Evolutionary conservation across 768 basidiomycete genomes (phyloP), one percentile per base, ranked within the genome.

Genomic region (Xerocomellus intermedius): DNA sequence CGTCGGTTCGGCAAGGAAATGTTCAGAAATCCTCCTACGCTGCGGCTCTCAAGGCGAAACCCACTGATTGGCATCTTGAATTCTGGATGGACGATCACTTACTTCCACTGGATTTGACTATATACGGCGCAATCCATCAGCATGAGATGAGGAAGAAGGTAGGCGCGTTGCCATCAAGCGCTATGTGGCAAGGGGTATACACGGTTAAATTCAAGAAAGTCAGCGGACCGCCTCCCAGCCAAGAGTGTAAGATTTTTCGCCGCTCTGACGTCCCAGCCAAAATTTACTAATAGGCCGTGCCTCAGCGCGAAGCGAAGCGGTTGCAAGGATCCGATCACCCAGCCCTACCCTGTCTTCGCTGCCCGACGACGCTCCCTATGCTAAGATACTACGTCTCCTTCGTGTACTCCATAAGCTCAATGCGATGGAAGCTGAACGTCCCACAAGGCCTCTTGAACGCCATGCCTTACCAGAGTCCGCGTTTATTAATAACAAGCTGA

Each of bases 401-500:
- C 86, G 93, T 21, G 91, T 95, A 4, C 73, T 99, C 19, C 87
- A 92, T 68, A 86, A 85, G 63, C 73, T 98, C 46, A 95, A 94
- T 59, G 79, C 83, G 0, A 74, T 84, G n/a, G 86, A 89, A 64
- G 72, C 75, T 9, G 89, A 90, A 67, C 79, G 86, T n/a, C 71
- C 77, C 9, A 61, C 73, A 0, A 52, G 57, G 32, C 78, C 82
- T 42, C 71, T 74, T 16, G 79, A 83, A 53, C 82, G 78, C 54
- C 79, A 83, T 38, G 79, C 78, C 56, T 75, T 97, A 17, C 76
- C 86, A 3, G 92, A 94, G 59, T 82, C 91, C 0, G 83, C 91
- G 0, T 99, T 99, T 69, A 84, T 98, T 58, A 99, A 98, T 70
- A 98, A 97, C 75, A 99, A 99, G 72, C 76, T 99, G 26, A 94